A percentile compares a stretch with the other conserved stretches of the same genome.
Evolutionary conservation across 441 rosid genomes (phyloP).

Genomic region (Arabidopsis hybrid): DNA sequence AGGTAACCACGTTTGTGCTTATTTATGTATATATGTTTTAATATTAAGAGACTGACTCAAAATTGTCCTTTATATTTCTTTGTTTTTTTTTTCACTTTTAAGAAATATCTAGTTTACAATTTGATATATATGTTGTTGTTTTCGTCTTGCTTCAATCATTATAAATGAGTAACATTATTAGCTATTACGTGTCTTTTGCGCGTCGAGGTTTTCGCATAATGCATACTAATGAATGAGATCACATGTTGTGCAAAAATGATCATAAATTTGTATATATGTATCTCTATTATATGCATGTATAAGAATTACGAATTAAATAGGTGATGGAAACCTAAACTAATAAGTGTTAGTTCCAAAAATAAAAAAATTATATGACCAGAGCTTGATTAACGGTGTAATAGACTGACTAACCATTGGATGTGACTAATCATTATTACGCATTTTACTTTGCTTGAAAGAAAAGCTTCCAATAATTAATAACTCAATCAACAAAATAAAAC

Average conservation of each 20-base stretch:
- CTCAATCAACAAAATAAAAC: conserved; percentile 10
- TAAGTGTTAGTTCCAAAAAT: not conserved
- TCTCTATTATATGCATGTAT: not conserved
- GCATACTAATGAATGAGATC: conserved; percentile 41
- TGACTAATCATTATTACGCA: conserved; percentile 25
- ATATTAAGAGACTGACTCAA: not conserved
- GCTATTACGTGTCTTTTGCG: conserved; percentile 41
- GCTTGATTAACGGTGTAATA: conserved; percentile 34
- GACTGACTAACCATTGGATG: conserved; percentile 33
- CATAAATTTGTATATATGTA: not conserved
- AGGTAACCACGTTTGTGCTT: conserved; percentile 34
- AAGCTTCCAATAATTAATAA: conserved; percentile 26
- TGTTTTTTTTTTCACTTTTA: not conserved
- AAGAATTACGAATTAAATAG: not conserved
- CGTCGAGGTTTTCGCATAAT: conserved; percentile 41
- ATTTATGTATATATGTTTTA: not conserved
- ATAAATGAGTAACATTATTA: conserved; percentile 37
- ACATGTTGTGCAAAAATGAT: conserved; percentile 33
- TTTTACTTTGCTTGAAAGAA: conserved; percentile 41
- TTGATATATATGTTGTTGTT: not conserved
- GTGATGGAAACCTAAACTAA: conserved; percentile 8
- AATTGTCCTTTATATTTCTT: conserved; percentile 3
- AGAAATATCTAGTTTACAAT: not conserved
- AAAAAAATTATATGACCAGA: not conserved
- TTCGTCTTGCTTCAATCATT: conserved; percentile 38